Evolutionary conservation across 208 protist genomes (phyloP).

Genomic region (Acanthamoeba triangularis): DNA sequence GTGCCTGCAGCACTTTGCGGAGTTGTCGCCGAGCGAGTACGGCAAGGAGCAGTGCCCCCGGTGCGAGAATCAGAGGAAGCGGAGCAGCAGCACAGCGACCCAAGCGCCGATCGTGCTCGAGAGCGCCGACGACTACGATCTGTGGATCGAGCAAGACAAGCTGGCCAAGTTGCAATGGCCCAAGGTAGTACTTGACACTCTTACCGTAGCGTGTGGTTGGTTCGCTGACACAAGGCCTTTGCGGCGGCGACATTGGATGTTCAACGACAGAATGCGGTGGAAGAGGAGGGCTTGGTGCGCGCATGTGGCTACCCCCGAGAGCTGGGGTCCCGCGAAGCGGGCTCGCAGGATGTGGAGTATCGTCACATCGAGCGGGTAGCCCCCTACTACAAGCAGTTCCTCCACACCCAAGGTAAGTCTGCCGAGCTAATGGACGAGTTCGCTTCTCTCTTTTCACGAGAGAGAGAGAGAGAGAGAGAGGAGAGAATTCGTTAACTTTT

Average conservation of each 20-base stretch:
- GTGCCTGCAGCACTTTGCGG: constrained; percentile 2
- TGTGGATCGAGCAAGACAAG: constrained; percentile 26
- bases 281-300: constrained; percentile 5
- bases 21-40: not conserved
- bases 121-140: constrained; percentile 25
- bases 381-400: constrained; percentile 17
- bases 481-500: not conserved
- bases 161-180: constrained; percentile 1
- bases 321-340: not conserved
- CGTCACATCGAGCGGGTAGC: not conserved
- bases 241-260: not conserved
- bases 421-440: not conserved
- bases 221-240: not conserved
- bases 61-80: not conserved
- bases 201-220: no score
- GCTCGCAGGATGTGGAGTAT: not conserved
- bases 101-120: not conserved
- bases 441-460: not conserved
- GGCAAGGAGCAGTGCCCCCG: not conserved
- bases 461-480: not conserved
- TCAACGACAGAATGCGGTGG: not conserved
- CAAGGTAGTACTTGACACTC: not conserved
- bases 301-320: constrained; percentile 31
- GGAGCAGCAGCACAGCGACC: constrained; percentile 7
- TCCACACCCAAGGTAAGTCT: not conserved